These are phyloP conservation scores for Colletotrichum simmondsii DNA, from an alignment of 2,329 filamentous ascomycete genomes.

Conservation along the genomic window DNA sequence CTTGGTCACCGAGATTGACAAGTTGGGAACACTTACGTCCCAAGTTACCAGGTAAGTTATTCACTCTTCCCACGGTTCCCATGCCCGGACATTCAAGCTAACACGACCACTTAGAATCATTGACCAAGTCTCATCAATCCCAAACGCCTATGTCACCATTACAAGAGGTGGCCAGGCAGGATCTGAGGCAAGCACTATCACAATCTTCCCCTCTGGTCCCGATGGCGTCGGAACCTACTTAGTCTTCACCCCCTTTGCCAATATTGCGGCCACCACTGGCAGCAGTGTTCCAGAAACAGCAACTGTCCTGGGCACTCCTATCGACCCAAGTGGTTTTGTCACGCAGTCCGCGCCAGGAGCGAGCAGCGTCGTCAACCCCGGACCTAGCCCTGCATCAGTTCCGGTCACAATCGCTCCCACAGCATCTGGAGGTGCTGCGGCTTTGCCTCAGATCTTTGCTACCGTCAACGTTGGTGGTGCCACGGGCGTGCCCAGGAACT, in stretches of 20 bases:
- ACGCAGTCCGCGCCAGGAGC: slow-evolving; percentile 5
- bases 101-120: slow-evolving; percentile 12
- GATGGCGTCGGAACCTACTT: slow-evolving; percentile 25
- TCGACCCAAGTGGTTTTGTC: slow-evolving; percentile 10
- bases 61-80: too few relatives aligned
- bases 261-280: neutral
- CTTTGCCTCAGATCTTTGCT: neutral
- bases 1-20: slow-evolving; percentile 27
- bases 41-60: slow-evolving; percentile 18
- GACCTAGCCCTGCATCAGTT: slow-evolving; percentile 12
- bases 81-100: neutral
- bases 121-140: neutral
- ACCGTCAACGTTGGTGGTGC: slow-evolving; percentile 25
- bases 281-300: neutral
- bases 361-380: neutral
- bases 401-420: slow-evolving; percentile 9
- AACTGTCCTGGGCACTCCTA: slow-evolving; percentile 5
- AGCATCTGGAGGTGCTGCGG: neutral
- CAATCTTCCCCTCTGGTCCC: slow-evolving; percentile 15
- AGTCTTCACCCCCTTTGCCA: slow-evolving; percentile 19
- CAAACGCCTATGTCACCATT: slow-evolving; percentile 28
- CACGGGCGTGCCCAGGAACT: slow-evolving; percentile 20
- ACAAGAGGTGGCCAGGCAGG: slow-evolving; percentile 25
- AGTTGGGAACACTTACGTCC: slow-evolving; percentile 25
- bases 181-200: slow-evolving; percentile 25